Evolutionary conservation across 1,284 basidiomycete species (phyloP), one percentile per base, ranked within the genome.

Genomic region (Malassezia globosa): DNA sequence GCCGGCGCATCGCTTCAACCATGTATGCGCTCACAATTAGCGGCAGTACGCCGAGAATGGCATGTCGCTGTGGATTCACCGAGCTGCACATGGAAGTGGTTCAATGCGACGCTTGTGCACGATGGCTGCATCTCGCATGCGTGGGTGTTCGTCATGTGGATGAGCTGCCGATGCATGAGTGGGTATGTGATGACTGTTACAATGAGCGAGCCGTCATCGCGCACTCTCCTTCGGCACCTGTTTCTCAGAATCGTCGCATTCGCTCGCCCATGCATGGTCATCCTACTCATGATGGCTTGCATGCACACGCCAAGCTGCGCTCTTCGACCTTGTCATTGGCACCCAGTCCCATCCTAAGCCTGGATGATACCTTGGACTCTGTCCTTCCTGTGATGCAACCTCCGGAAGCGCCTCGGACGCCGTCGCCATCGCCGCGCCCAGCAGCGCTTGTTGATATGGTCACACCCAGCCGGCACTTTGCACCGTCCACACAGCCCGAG

Each of bases 171-270:
- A 23, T 19, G 0, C 23, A 36, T 38, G 50, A 52, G n/a, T 52
- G 50, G 44, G 16, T 47, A 26, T 52, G 50, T 33, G 50, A 52
- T 40, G 50, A 52, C 42, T 52, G 50, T 45, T 52, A 47, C 44
- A 43, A 52, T 11, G 25, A 23, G 10, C 10, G 18, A 13, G 29
- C 37, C 1, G 37, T 33, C 29, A 24, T 50, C 8, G 21, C 42
- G 23, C 42, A 44, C 19, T 16, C 34, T 33, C 42, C 35, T 2
- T 10, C 34, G 22, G n/a, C 34, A 14, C 14, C 14, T 11, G 10
- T 10, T 10, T 19, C 33, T 5, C 26, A 22, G 23, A n/a, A n/a
- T n/a, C n/a, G n/a, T n/a, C n/a, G n/a, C n/a, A n/a, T 14, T 4
- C n/a, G n/a, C 35, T 36, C 8, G 8, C n/a, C 16, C n/a, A n/a